Conservation (phyloP, 495 filamentous ascomycete species). For the Penicillium daleae region DNA sequence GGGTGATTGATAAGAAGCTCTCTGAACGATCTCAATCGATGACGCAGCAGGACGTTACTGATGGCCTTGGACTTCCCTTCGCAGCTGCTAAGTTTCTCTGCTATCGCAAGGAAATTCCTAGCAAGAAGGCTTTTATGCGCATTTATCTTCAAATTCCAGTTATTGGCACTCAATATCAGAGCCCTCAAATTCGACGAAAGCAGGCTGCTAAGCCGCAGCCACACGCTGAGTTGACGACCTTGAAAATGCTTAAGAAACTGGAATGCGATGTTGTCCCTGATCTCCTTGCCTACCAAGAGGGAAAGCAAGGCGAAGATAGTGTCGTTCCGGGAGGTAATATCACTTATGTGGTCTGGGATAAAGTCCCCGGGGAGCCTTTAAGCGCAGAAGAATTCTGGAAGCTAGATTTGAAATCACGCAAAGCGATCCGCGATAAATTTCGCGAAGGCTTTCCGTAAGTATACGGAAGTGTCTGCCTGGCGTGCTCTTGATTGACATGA, state of each 20-base stretch:
- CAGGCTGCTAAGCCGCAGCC: conserved; percentile 7
- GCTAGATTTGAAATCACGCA: no score
- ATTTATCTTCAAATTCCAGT: conserved; percentile 21
- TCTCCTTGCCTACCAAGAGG: conserved; percentile 6
- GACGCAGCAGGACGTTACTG: conserved; percentile 13
- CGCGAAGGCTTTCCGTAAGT: no score
- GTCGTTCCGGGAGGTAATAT: no score
- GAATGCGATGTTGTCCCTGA: conserved; percentile 13
- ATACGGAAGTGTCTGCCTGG: no score
- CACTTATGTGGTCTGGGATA: no score
- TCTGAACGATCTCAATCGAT: neutral
- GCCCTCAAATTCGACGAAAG: conserved; percentile 3
- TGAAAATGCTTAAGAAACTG: conserved; percentile 8
- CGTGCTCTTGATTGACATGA: no score
- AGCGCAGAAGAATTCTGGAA: no score
- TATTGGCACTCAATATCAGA: conserved; percentile 12
- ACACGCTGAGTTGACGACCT: conserved; percentile 3
- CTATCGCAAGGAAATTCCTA: conserved; percentile 6
- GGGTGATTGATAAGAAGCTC: conserved; percentile 18
- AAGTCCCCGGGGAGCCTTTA: no score
- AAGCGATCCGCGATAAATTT: no score
- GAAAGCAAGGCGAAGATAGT: conserved; percentile 8
- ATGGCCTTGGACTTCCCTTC: conserved; percentile 2
- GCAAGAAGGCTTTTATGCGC: conserved; percentile 19
- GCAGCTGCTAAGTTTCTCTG: conserved; percentile 9